Conservation (phyloP, 1,139 yeast species). For the Barnettozyma hawaiiensis region DNA sequence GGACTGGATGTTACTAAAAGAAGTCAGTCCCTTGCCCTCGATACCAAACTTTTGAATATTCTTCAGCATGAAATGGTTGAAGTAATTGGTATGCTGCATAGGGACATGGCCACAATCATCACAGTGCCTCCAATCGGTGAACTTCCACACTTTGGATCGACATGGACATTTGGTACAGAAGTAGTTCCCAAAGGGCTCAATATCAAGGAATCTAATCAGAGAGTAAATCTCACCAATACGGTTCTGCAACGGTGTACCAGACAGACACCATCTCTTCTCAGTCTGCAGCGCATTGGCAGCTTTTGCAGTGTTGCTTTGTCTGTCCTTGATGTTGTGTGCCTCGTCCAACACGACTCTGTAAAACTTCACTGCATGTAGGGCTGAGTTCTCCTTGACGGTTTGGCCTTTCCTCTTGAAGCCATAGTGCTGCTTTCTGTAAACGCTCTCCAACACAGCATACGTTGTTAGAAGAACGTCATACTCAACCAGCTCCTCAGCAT, state of each 20-base stretch:
- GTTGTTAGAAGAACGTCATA: constrained; percentile 87
- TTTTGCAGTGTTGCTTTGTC: constrained; percentile 87
- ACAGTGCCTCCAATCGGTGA: constrained; percentile 77
- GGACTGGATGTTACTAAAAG: constrained; percentile 71
- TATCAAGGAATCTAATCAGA: constrained; percentile 71
- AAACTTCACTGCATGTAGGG: constrained; percentile 69
- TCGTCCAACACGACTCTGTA: constrained; percentile 92
- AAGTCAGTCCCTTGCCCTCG: constrained; percentile 70
- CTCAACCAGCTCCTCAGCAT: constrained; percentile 48
- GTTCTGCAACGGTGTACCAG: constrained; percentile 96
- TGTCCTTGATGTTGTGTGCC: constrained; percentile 94
- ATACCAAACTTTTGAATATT: constrained; percentile 84
- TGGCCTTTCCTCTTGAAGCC: constrained; percentile 77
- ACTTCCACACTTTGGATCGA: constrained; percentile 72
- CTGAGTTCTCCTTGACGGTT: constrained; percentile 67
- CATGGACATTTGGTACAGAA: constrained; percentile 92
- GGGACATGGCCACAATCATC: constrained; percentile 85
- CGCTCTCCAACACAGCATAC: constrained; percentile 86
- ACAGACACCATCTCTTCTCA: constrained; percentile 77
- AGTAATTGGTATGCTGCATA: constrained; percentile 91
- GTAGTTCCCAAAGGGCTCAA: constrained; percentile 83
- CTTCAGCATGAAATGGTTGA: constrained; percentile 90
- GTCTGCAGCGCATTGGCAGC: constrained; percentile 76
- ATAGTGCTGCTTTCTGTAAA: constrained; percentile 70
- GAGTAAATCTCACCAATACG: constrained; percentile 96